A percentile compares a stretch with the other conserved stretches of the same genome.
Conservation (phyloP, 2,329 filamentous ascomycete species). For the Coniella lustricola region DNA sequence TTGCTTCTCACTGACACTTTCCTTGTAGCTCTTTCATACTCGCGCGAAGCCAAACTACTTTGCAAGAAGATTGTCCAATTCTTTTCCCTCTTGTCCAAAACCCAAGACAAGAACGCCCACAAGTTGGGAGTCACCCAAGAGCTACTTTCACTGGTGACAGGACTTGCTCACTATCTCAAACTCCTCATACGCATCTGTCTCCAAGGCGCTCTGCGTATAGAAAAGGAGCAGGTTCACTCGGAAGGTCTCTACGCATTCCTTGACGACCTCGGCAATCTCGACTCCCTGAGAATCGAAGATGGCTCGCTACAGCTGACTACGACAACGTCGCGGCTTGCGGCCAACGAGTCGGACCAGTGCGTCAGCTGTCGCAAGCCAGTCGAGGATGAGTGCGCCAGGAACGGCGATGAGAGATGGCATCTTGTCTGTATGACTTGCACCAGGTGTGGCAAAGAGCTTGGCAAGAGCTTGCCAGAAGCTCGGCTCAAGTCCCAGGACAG, state of each 20-base stretch:
- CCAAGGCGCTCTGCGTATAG: slow-evolving; percentile 84
- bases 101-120: slow-evolving; percentile 80
- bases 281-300: slow-evolving; percentile 66
- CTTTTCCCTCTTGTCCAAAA: slow-evolving; percentile 90
- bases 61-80: slow-evolving; percentile 99
- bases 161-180: slow-evolving; percentile 94
- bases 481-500: slow-evolving; percentile 58
- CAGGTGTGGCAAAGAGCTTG: slow-evolving; percentile 58
- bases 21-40: slow-evolving; percentile 75
- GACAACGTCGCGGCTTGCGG: slow-evolving; percentile 60
- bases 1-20: slow-evolving; percentile 20
- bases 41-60: slow-evolving; percentile 93
- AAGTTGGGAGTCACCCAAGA: slow-evolving; percentile 97
- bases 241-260: slow-evolving; percentile 78
- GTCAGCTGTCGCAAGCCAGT: slow-evolving; percentile 75
- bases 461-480: slow-evolving; percentile 60
- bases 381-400: slow-evolving; percentile 83
- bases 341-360: slow-evolving; percentile 80
- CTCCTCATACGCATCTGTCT: slow-evolving; percentile 94
- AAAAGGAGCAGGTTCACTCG: slow-evolving; percentile 69
- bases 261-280: slow-evolving; percentile 76
- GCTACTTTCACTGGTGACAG: slow-evolving; percentile 92
- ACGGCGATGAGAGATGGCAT: slow-evolving; percentile 75
- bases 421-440: slow-evolving; percentile 73
- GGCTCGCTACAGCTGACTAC: slow-evolving; percentile 52